Conservation (phyloP, 2,329 filamentous ascomycete genomes). For the Penicillium sp. region DNA sequence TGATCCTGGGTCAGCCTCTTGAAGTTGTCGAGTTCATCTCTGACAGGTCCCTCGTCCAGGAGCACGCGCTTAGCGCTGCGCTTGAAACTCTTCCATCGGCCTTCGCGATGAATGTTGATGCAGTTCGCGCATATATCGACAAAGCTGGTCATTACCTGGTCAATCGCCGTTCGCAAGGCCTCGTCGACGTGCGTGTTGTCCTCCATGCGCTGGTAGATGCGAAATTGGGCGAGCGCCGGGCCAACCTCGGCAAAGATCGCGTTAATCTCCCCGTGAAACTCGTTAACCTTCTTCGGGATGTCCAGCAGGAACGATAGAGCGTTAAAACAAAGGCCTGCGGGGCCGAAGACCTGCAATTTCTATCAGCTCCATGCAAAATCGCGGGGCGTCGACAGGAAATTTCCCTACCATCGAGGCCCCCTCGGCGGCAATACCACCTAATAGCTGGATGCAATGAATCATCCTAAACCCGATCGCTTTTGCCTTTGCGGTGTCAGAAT, state of each 20-base stretch:
- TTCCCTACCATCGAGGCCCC: conserved; percentile 13
- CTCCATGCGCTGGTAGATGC: conserved; percentile 17
- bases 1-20: conserved; percentile 17
- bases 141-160: conserved; percentile 14
- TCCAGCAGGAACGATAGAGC: conserved; percentile 12
- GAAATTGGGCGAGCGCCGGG: conserved; percentile 13
- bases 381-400: no score
- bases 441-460: conserved; percentile 13
- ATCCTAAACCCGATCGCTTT: conserved; percentile 8
- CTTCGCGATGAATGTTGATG: conserved; percentile 14
- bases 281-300: conserved; percentile 13
- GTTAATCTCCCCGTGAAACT: conserved; percentile 15
- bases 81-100: conserved; percentile 13
- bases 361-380: not conserved
- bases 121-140: conserved; percentile 13
- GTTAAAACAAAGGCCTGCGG: conserved; percentile 10
- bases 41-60: conserved; percentile 9
- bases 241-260: conserved; percentile 15
- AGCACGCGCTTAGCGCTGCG: conserved; percentile 8
- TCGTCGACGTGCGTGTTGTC: conserved; percentile 8
- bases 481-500: not conserved
- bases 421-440: conserved; percentile 10
- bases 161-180: conserved; percentile 5
- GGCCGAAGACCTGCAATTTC: conserved; percentile 3
- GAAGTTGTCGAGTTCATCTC: conserved; percentile 7